These are phyloP conservation scores for Vaccinium corymbosum DNA, from an alignment of 148 eudicot species.

Conservation along the genomic window DNA sequence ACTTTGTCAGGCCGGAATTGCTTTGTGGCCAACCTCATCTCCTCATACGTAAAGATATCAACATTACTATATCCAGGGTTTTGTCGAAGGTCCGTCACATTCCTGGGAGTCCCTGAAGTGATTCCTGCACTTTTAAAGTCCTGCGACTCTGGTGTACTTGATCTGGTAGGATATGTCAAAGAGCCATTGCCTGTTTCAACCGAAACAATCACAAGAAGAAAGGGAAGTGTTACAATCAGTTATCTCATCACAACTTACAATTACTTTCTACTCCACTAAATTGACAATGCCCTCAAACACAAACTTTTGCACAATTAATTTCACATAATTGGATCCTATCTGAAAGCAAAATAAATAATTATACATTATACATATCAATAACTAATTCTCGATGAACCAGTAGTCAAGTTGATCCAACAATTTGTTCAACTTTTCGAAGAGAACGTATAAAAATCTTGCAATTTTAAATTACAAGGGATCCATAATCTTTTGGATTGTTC, in stretches of 20 bases:
- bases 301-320: neutral
- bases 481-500: neutral
- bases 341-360: neutral
- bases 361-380: neutral
- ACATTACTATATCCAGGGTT: slow-evolving; percentile 68
- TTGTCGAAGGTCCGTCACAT: slow-evolving; percentile 69
- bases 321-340: neutral
- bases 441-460: neutral
- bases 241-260: neutral
- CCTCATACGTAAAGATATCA: slow-evolving; percentile 78
- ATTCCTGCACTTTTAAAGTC: slow-evolving; percentile 34
- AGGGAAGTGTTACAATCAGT: neutral
- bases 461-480: neutral
- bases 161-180: slow-evolving; percentile 19
- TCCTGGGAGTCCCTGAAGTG: slow-evolving; percentile 47
- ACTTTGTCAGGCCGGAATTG: slow-evolving; percentile 78
- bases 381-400: neutral
- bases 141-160: slow-evolving; percentile 26
- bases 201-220: slow-evolving; percentile 16
- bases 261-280: neutral
- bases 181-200: slow-evolving; percentile 26
- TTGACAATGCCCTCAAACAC: neutral
- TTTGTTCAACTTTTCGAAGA: neutral
- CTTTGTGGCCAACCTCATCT: slow-evolving; percentile 82
- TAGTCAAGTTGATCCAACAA: neutral